Evolutionary conservation across 169 alveolate species (phyloP), one percentile per base, ranked within the genome.

Genomic region (Amoebophrya sp.): DNA sequence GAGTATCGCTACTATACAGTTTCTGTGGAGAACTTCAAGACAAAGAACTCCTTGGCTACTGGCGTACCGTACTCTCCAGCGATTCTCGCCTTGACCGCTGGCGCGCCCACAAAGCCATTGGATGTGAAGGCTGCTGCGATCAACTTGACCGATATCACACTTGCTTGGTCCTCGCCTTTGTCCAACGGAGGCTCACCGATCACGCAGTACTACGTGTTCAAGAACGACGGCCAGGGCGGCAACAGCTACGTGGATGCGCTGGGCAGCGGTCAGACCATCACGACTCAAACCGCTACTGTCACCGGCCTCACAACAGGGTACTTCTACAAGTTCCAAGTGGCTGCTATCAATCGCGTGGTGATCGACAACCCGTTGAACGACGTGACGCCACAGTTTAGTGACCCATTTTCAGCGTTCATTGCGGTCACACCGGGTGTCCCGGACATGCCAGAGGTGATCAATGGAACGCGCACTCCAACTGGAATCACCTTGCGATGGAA

Each of bases 371-470:
- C 92, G 18, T n/a, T 90, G 77, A 36, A 39, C n/a, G 92, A 90
- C 26, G 92, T 90, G 2, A 65, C 47, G 36, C 78, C 53, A 41
- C 55, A 65, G 36, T 90, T 53, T 38, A 41, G 53, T 41, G 53
- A 53, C 36, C 77, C 92, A 24, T 53, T 90, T 41, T 41, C 78
- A 77, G 53, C 53, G 76, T 41, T 90, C 40, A n/a, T 41, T 41
- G 92, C 92, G 53, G 92, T 65, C 77, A 41, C 92, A 40, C 92
- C 92, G 39, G 83, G 65, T 41, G 83, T 41, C 26, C 92, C 92
- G 38, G 53, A 90, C 78, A 41, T 10, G 77, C 41, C 55, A 78
- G 92, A 41, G 14, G 41, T 89, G 33, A 26, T 39, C 76, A 33
- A 53, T 24, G 92, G 65, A 18, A 90, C 78, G 33, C 36, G 92